Evolutionary conservation across 2,329 filamentous ascomycete species (phyloP).

Genomic region (Septoria petroselini): DNA sequence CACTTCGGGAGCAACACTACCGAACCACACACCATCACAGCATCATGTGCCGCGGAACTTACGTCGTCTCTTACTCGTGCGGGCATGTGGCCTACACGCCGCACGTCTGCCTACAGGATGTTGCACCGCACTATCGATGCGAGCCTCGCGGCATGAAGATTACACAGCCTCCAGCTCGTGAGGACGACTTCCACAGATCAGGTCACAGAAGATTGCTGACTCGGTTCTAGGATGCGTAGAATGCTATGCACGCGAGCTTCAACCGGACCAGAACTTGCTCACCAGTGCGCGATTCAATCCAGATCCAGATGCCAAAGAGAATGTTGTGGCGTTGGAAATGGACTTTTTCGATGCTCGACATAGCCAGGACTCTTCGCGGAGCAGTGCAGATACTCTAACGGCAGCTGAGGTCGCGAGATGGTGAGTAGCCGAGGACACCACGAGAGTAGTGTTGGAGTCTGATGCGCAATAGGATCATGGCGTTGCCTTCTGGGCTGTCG

Average conservation of each 20-base stretch:
- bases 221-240: slow-evolving; percentile 17
- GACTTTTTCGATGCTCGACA: not conserved
- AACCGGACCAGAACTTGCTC: slow-evolving; percentile 19
- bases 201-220: not conserved
- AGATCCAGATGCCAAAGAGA: slow-evolving; percentile 15
- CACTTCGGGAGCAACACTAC: not conserved
- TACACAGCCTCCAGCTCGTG: slow-evolving; percentile 21
- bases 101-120: slow-evolving; percentile 24
- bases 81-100: slow-evolving; percentile 24
- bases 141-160: slow-evolving; percentile 28
- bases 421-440: slow-evolving; percentile 1
- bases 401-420: slow-evolving; percentile 19
- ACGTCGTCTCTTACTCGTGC: slow-evolving; percentile 25
- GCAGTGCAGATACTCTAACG: slow-evolving; percentile 18
- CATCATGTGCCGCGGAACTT: slow-evolving; percentile 27
- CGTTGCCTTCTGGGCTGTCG: slow-evolving; percentile 12
- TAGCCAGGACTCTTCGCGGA: slow-evolving; percentile 14
- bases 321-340: slow-evolving; percentile 9
- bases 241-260: slow-evolving; percentile 24
- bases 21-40: not conserved
- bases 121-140: slow-evolving; percentile 26
- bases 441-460: not conserved
- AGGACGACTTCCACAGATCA: not conserved
- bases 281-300: slow-evolving; percentile 27
- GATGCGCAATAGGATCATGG: slow-evolving; percentile 16